phyloP scores from a whole-genome alignment of 2,329 filamentous ascomycete species.

The Diplodia intermedia region DNA sequence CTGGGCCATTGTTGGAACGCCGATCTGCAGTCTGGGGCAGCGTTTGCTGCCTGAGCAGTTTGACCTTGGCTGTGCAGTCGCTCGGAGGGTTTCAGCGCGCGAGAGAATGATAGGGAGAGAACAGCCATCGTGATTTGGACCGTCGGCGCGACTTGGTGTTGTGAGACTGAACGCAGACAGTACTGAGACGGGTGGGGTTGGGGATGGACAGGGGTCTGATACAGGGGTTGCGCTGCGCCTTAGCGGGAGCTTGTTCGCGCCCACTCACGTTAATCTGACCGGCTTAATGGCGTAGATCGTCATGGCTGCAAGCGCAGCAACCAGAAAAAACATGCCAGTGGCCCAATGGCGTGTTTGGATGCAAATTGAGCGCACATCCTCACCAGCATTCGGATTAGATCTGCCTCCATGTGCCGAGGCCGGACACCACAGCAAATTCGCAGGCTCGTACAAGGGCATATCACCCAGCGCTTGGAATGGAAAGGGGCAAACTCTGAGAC shows the following conservation, averaged over 20 bases:
- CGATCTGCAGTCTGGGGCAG: slow-evolving; percentile 1
- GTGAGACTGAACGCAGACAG: slow-evolving; percentile 29
- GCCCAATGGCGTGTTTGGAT: background rate
- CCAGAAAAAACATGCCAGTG: background rate
- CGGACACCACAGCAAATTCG: background rate
- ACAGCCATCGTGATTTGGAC: background rate
- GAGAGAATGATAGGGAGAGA: background rate
- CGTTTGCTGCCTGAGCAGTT: slow-evolving; percentile 7
- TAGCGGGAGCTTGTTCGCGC: slow-evolving; percentile 10
- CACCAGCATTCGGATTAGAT: background rate
- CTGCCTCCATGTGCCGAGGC: background rate
- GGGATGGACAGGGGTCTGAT: slow-evolving; percentile 15
- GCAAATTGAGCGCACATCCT: background rate
- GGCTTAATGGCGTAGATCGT: background rate
- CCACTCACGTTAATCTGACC: background rate
- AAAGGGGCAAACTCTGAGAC: background rate
- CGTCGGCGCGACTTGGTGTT: slow-evolving; percentile 4
- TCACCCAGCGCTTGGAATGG: background rate
- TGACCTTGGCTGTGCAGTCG: background rate
- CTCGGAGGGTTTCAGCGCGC: slow-evolving; percentile 11
- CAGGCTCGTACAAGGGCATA: background rate
- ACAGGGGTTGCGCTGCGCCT: slow-evolving; percentile 16
- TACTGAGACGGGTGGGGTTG: slow-evolving; percentile 23
- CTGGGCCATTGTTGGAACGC: background rate
- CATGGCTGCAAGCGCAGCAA: background rate